Percentiles rank a stretch among this genome's conserved stretches.
phyloP scores from a whole-genome alignment of 495 filamentous ascomycete species.

The Cairneyella variabilis region DNA sequence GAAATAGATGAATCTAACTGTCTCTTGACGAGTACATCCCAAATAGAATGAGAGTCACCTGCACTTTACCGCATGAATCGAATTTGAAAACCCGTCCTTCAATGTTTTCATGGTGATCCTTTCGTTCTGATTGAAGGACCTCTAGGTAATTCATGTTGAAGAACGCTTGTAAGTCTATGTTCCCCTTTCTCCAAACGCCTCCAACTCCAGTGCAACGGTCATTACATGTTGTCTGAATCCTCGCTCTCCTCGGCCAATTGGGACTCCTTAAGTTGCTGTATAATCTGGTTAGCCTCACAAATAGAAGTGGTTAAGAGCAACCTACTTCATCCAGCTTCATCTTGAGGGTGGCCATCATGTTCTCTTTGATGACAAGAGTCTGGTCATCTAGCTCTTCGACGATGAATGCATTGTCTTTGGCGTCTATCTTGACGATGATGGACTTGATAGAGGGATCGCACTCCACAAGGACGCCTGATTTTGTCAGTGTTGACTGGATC shows the following conservation, averaged over 20 bases:
- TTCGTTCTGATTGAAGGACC: no score
- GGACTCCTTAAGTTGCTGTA: conserved; percentile 19
- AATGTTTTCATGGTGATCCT: no score
- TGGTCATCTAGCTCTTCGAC: conserved; percentile 73
- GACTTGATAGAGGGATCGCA: conserved; percentile 63
- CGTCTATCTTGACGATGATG: conserved; percentile 58
- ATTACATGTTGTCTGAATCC: conserved; percentile 4
- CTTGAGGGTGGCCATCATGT: conserved; percentile 56
- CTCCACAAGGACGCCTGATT: conserved; percentile 59
- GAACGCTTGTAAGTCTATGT: no score
- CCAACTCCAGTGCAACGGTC: no score
- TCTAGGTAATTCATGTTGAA: no score
- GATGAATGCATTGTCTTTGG: conserved; percentile 48
- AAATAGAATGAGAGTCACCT: not conserved
- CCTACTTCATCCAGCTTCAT: conserved; percentile 57
- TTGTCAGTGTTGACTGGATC: not conserved
- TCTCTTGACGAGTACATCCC: not conserved
- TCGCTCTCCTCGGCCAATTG: conserved; percentile 6
- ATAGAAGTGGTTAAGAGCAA: conserved; percentile 1
- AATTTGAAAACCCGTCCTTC: no score
- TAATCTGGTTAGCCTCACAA: not conserved
- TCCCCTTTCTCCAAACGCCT: no score
- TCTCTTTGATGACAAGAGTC: conserved; percentile 69
- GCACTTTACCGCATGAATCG: no score
- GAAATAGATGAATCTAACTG: not conserved